phyloP scores from a whole-genome alignment of 2,329 filamentous ascomycete species.

The Fusarium abutilonis region DNA sequence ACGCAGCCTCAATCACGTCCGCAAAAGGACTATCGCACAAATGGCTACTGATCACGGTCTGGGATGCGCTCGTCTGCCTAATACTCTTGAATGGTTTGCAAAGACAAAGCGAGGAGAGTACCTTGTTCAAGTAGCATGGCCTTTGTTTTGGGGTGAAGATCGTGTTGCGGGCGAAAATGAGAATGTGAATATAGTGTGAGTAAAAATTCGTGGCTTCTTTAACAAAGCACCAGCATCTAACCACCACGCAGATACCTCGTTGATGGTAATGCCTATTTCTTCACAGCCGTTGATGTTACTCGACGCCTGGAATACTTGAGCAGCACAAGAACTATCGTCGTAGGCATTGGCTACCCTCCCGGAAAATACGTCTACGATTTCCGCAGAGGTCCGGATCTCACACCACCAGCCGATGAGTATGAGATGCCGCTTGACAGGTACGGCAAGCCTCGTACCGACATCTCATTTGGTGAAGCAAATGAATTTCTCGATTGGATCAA shows the following conservation, averaged over 20 bases:
- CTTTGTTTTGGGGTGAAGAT: slow-evolving; percentile 44
- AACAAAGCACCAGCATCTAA: neutral
- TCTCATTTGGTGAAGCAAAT: slow-evolving; percentile 55
- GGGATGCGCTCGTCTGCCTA: slow-evolving; percentile 39
- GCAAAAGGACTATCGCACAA: slow-evolving; percentile 15
- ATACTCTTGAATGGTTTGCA: slow-evolving; percentile 43
- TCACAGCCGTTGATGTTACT: slow-evolving; percentile 48
- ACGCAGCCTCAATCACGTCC: slow-evolving; percentile 1
- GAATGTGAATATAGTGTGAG: slow-evolving; percentile 43
- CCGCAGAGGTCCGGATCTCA: slow-evolving; percentile 47
- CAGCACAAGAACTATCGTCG: slow-evolving; percentile 44
- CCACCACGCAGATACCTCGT: slow-evolving; percentile 45
- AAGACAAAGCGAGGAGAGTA: slow-evolving; percentile 46
- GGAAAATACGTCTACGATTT: slow-evolving; percentile 45
- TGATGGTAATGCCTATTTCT: slow-evolving; percentile 51
- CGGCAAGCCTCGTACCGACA: slow-evolving; percentile 41
- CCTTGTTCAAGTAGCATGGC: slow-evolving; percentile 47
- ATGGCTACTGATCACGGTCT: slow-evolving; percentile 25
- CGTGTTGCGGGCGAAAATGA: slow-evolving; percentile 39
- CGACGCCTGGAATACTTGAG: slow-evolving; percentile 43
- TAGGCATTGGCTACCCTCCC: slow-evolving; percentile 49
- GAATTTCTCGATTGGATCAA: slow-evolving; percentile 57
- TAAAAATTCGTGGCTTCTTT: neutral
- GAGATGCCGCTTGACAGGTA: slow-evolving; percentile 40
- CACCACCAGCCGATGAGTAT: slow-evolving; percentile 44